A percentile compares a stretch with the other conserved stretches of the same genome.
These are phyloP conservation scores for Crithidia brevicula DNA, from an alignment of 208 protist genomes.

Conservation along the genomic window DNA sequence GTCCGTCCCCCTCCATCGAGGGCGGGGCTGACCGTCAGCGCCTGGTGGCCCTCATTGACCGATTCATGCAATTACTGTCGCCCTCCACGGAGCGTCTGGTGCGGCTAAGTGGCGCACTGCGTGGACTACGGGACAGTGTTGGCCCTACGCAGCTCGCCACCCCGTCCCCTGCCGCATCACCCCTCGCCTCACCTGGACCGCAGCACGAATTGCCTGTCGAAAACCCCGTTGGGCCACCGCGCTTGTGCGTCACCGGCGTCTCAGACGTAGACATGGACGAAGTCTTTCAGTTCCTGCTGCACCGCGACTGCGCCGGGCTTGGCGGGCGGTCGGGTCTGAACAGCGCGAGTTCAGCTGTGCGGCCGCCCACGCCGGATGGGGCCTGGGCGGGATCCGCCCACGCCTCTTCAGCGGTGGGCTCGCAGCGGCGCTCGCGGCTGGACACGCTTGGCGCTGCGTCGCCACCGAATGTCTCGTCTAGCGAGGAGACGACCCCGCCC, in stretches of 20 bases:
- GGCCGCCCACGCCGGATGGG: constrained; percentile 18
- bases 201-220: not conserved
- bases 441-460: no score
- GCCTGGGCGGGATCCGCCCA: constrained; percentile 1
- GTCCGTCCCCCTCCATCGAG: not conserved
- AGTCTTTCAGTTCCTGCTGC: constrained; percentile 26
- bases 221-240: not conserved
- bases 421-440: constrained; percentile 10
- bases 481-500: not conserved
- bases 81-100: constrained; percentile 64
- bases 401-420: not conserved
- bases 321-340: not conserved
- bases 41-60: constrained; percentile 29
- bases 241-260: constrained; percentile 24
- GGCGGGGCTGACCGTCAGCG: constrained; percentile 7
- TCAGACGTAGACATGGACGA: constrained; percentile 27
- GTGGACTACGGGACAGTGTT: constrained; percentile 42
- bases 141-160: not conserved
- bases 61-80: constrained; percentile 33
- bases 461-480: no score
- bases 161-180: not conserved
- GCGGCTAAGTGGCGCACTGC: constrained; percentile 43
- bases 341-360: constrained; percentile 13
- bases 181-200: not conserved
- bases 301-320: constrained; percentile 18